A percentile compares a stretch with the other conserved stretches of the same genome.
Evolutionary conservation across 2,329 filamentous ascomycete genomes (phyloP).

Genomic region (Colletotrichum australisinense): DNA sequence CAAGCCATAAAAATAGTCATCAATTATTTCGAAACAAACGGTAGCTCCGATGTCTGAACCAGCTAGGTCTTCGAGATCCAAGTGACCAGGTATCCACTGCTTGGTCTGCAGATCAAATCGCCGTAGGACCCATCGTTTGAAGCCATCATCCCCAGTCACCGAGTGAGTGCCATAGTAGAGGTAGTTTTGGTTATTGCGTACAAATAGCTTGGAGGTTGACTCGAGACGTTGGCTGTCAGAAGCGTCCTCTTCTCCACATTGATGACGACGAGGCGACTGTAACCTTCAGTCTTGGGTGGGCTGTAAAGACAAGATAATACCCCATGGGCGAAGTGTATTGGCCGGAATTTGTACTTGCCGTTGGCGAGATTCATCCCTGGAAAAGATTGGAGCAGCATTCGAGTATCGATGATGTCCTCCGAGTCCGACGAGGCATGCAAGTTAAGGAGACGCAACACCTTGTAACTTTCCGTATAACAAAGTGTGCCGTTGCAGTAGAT

Average conservation of each 20-base stretch:
- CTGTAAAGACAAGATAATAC: conserved; percentile 69
- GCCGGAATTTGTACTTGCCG: conserved; percentile 58
- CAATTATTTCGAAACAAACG: conserved; percentile 78
- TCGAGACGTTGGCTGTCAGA: conserved; percentile 54
- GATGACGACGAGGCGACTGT: conserved; percentile 66
- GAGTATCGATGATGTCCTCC: conserved; percentile 65
- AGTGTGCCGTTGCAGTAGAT: conserved; percentile 72
- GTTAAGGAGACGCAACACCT: conserved; percentile 67
- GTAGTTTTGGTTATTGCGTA: conserved; percentile 70
- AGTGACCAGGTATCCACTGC: conserved; percentile 53
- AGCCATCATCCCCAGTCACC: conserved; percentile 61
- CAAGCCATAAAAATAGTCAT: conserved; percentile 74
- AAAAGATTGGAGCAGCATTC: conserved; percentile 26
- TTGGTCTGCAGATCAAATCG: conserved; percentile 59
- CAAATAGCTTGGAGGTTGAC: conserved; percentile 70
- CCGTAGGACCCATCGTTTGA: conserved; percentile 71
- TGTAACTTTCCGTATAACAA: conserved; percentile 66
- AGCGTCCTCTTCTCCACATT: conserved; percentile 51
- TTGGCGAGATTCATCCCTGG: conserved; percentile 23
- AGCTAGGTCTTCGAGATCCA: conserved; percentile 68
- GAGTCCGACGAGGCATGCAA: conserved; percentile 59
- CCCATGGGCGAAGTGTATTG: conserved; percentile 67
- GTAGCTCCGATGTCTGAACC: conserved; percentile 75
- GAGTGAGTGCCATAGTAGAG: conserved; percentile 77
- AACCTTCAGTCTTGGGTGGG: conserved; percentile 46